Base-by-base conservation (phyloP, 805 yeast species). In the Ogataea methanolica region DNA sequence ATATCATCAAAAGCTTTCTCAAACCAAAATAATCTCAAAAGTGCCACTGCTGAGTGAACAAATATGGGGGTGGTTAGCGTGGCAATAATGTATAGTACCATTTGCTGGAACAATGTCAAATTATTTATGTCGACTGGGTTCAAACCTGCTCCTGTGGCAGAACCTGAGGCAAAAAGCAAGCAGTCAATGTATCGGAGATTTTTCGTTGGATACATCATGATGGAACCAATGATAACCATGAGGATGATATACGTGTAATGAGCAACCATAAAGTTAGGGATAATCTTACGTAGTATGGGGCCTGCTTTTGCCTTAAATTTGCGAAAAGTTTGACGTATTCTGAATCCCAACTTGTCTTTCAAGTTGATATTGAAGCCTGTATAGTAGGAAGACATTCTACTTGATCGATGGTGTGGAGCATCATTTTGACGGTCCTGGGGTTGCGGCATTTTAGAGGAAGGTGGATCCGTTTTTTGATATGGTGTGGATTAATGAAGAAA, bases 121-220 rank as follows among this genome's bases (percentile, higher is more conserved):
- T 71, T 66, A 61, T 88, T 88, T 36, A 84, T 54, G 56, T 89
- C 80, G 22, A 88, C 72, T 0, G 97, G 84, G 62, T 89, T 90
- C 46, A 94, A 69, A 0, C 99, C 99, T 0, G 97, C 96, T 61
- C 91, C 97, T 1, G 98, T 89, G 1, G 84, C 68, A 0, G 94
- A 81, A 11, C 96, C 92, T 11, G 83, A 71, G 0, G 90, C 76
- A 46, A 88, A 70, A 63, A 92, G 88, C 33, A 94, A 68, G 1
- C 85, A 80, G 69, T 94, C 98, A 40, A 88, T 83, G 63, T 92
- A 94, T 9, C 59, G 45, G 35, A 76, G 60, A 59, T 85, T 83
- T 46, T 73, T 75, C n/a, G 76, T 75, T 0, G 97, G 96, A 58
- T 83, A 92, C 36, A 94, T 65, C 45, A 92, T 58, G 33, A 91